Evolutionary conservation across 2,329 filamentous ascomycete genomes (phyloP).

Genomic region (Proliferodiscus dingleyae): DNA sequence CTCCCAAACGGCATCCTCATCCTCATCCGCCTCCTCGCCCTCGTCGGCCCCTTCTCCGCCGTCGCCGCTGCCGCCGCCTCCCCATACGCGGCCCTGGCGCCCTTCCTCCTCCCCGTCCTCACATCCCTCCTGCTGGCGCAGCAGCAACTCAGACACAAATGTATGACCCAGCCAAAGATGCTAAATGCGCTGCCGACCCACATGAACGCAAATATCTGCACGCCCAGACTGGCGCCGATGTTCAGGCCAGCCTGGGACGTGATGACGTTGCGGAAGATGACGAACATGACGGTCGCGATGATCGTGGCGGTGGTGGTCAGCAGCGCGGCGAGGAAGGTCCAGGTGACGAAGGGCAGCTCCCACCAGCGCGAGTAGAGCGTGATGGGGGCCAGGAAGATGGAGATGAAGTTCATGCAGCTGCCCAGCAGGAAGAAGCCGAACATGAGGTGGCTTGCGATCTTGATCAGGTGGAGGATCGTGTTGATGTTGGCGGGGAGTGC

Average conservation of each 20-base stretch:
- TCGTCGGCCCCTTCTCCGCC: slow-evolving; percentile 11
- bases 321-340: slow-evolving; percentile 63
- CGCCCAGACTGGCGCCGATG: slow-evolving; percentile 64
- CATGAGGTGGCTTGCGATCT: slow-evolving; percentile 76
- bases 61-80: slow-evolving; percentile 7
- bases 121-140: slow-evolving; percentile 39
- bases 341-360: slow-evolving; percentile 61
- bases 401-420: slow-evolving; percentile 63
- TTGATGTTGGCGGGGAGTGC: slow-evolving; percentile 70
- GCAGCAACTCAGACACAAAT: slow-evolving; percentile 75
- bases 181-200: slow-evolving; percentile 71
- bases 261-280: slow-evolving; percentile 75
- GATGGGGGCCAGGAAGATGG: slow-evolving; percentile 58
- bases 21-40: slow-evolving; percentile 14
- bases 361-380: slow-evolving; percentile 44
- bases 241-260: slow-evolving; percentile 68
- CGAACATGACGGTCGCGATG: slow-evolving; percentile 78
- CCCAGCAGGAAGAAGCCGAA: slow-evolving; percentile 79
- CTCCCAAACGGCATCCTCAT: slow-evolving; percentile 14
- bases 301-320: slow-evolving; percentile 64
- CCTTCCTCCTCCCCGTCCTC: slow-evolving; percentile 26
- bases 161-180: slow-evolving; percentile 66
- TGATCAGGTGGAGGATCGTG: slow-evolving; percentile 69
- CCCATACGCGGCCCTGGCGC: slow-evolving; percentile 25
- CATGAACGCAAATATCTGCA: slow-evolving; percentile 79